These are phyloP conservation scores for Triticum urartu DNA, from an alignment of 176 grass and related monocot genomes.

Conservation along the genomic window DNA sequence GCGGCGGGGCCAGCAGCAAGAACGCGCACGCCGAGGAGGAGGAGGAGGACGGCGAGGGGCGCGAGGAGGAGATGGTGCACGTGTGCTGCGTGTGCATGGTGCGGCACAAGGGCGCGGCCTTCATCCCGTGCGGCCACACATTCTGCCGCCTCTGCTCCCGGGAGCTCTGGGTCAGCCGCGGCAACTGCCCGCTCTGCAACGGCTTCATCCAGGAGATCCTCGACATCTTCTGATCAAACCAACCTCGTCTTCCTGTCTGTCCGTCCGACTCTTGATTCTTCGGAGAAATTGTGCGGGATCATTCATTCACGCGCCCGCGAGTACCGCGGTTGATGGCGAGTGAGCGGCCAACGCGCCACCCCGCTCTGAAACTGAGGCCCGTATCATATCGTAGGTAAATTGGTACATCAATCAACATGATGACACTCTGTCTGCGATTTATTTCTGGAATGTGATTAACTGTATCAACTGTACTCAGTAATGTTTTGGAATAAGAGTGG, in stretches of 20 bases:
- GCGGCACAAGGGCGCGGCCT: conserved; percentile 65
- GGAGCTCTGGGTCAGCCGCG: conserved; percentile 75
- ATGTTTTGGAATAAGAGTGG: neutral
- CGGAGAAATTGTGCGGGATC: neutral
- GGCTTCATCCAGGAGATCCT: conserved; percentile 81
- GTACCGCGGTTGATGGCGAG: neutral
- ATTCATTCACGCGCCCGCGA: too few relatives aligned
- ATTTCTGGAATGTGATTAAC: neutral
- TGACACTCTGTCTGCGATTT: neutral
- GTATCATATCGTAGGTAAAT: neutral
- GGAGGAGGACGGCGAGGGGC: conserved; percentile 18
- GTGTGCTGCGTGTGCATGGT: conserved; percentile 88
- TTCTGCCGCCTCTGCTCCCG: conserved; percentile 71
- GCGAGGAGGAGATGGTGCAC: conserved; percentile 47
- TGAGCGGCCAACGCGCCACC: neutral
- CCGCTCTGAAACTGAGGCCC: neutral
- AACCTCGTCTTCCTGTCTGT: too few relatives aligned
- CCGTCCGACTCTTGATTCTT: neutral
- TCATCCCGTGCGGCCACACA: conserved; percentile 73
- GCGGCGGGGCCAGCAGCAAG: neutral
- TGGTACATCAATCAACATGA: neutral
- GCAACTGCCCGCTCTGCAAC: conserved; percentile 80
- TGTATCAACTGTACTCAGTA: neutral
- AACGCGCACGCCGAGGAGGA: conserved; percentile 29
- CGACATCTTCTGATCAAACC: conserved; percentile 56